Base-by-base conservation (phyloP, 129 eudicot species). In the Artemisia argyi region DNA sequence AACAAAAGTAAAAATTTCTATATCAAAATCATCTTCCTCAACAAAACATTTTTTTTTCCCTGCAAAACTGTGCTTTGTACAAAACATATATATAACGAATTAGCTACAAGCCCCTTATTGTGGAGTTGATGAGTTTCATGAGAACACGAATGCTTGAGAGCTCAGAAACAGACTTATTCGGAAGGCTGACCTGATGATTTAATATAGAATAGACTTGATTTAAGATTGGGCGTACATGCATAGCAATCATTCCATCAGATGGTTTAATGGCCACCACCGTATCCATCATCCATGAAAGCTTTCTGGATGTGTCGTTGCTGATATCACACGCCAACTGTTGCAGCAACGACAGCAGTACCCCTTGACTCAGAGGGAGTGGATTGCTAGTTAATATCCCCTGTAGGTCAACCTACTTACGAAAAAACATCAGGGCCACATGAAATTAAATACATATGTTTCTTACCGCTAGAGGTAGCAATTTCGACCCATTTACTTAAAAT, bases 291-390 rank as follows among this genome's bases (percentile, higher is more conserved):
- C 97, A 94, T 1, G 73, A 74, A 16, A 94, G 82, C 68, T 94
- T 90, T 60, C 89, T 73, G 5, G 93, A 57, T 5, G 86, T 77
- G 24, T 90, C 99, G 19, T 81, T 86, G 70, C 76, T 74, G 6
- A 90, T 82, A 76, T 90, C 99, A 68, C 91, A 94, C 4, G 99
- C 87, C 75, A 94, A 74, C 63, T 94, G 99, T 68, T 94, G 99
- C 62, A 90, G 81, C 54, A 94, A 94, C 3, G 99, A 90, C 26
- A 90, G 96, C 11, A 94, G 82, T 11, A 94, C 99, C 18, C 99
- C 97, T 86, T 94, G 99, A 75, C 97, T 90, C 80, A 94, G 32
- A n/a, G 99, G 93, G 2, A 88, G 68, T 16, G 99, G 90, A 24
- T 83, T 83, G 75, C 78, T 72, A 2, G 88, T 72, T 79, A 90